Evolutionary conservation across 2,329 filamentous ascomycete genomes (phyloP).

Genomic region (Fusarium sterilihyphosum): DNA sequence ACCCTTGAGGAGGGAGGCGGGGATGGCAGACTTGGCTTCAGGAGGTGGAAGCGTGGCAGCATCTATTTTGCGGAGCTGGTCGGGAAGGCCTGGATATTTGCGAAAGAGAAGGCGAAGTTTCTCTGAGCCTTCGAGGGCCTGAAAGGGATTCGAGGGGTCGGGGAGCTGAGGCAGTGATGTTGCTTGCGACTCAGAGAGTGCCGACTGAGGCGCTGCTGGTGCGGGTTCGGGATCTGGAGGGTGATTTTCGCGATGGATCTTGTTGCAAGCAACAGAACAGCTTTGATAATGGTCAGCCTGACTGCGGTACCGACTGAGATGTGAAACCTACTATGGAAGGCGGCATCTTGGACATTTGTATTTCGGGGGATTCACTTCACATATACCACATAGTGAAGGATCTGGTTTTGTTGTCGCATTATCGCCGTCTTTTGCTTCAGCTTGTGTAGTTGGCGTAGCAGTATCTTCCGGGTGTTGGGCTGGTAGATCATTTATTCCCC

Average conservation of each 20-base stretch:
- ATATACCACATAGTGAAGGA: constrained; percentile 60
- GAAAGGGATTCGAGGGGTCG: constrained; percentile 57
- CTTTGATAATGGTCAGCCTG: constrained; percentile 47
- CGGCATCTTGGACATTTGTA: constrained; percentile 72
- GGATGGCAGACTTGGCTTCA: constrained; percentile 44
- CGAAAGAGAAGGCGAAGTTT: constrained; percentile 62
- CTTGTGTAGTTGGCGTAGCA: neutral
- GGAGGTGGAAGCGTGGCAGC: constrained; percentile 60
- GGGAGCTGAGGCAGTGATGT: neutral
- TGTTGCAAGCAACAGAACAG: constrained; percentile 69
- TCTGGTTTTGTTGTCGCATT: constrained; percentile 10
- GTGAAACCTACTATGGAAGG: constrained; percentile 63
- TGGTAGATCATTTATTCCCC: constrained; percentile 1
- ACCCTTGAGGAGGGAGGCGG: constrained; percentile 48
- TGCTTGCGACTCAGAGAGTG: constrained; percentile 35
- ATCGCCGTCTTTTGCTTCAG: neutral
- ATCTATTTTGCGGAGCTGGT: constrained; percentile 60
- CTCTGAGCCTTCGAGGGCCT: constrained; percentile 60
- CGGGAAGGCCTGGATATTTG: constrained; percentile 61
- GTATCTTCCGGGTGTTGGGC: constrained; percentile 1
- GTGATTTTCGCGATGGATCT: constrained; percentile 61
- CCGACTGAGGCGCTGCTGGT: neutral
- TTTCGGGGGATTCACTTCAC: constrained; percentile 61
- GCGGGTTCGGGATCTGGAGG: constrained; percentile 50
- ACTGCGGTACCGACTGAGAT: too few relatives aligned